Conservation (phyloP, 2,329 filamentous ascomycete genomes). For the Diaporthe nobilis region DNA sequence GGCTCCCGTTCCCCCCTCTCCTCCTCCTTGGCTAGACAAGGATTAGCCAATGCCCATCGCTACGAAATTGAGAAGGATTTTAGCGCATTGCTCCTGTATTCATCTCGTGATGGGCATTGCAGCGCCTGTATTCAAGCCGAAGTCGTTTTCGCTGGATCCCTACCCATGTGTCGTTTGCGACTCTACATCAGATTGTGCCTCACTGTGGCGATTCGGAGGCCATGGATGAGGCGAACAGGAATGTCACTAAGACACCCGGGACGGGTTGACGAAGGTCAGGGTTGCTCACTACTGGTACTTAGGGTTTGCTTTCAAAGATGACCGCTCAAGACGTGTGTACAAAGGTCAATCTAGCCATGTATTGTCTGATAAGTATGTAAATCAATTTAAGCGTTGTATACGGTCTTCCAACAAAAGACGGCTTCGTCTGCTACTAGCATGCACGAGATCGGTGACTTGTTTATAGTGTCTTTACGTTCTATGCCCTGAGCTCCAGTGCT, state of each 20-base stretch:
- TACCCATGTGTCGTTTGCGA: not conserved
- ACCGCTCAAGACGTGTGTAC: not conserved
- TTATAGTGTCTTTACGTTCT: too few species aligned
- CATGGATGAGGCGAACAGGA: too few species aligned
- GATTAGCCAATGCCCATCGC: not conserved
- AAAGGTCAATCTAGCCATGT: not conserved
- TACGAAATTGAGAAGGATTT: not conserved
- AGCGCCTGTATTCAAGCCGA: not conserved
- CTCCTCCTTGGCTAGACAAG: slow-evolving; percentile 27
- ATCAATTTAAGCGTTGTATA: not conserved
- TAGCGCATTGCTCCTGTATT: not conserved
- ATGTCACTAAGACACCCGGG: too few species aligned
- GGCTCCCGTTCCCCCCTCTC: not conserved
- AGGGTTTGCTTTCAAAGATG: not conserved
- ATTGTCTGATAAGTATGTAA: not conserved
- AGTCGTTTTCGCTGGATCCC: not conserved
- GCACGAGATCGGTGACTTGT: too few species aligned
- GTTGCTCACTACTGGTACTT: not conserved
- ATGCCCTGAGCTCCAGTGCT: not conserved
- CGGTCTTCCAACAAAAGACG: not conserved
- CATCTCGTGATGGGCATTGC: not conserved
- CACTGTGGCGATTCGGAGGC: too few species aligned
- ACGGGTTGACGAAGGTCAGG: not conserved
- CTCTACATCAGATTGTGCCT: not conserved
- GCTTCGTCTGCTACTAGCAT: not conserved